phyloP scores from a whole-genome alignment of 768 basidiomycete species.

The Trametes elegans region DNA sequence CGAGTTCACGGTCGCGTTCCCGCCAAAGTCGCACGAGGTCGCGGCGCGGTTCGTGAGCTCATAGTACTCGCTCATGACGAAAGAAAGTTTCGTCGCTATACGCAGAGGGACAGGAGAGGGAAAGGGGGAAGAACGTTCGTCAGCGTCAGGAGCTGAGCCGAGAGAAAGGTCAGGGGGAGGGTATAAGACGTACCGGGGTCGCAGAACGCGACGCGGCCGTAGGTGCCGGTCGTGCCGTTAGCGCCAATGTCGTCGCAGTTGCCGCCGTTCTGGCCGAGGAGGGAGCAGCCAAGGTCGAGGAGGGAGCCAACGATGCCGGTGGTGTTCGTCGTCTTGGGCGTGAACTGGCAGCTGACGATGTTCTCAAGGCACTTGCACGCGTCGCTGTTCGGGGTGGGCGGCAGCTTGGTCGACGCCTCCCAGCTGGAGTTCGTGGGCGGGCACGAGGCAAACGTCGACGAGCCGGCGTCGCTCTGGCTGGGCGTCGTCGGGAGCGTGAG shows the following conservation, averaged over 20 bases:
- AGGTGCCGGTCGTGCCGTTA: slow-evolving; percentile 70
- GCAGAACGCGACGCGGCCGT: slow-evolving; percentile 75
- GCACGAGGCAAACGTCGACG: slow-evolving; percentile 54
- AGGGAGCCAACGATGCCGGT: slow-evolving; percentile 58
- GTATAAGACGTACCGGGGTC: slow-evolving; percentile 58
- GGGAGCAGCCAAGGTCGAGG: slow-evolving; percentile 63
- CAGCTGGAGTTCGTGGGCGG: slow-evolving; percentile 58
- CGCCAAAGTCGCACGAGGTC: slow-evolving; percentile 73
- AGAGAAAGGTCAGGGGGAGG: not conserved
- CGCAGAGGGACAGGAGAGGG: not conserved
- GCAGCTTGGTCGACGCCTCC: slow-evolving; percentile 66
- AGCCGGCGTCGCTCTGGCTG: slow-evolving; percentile 49
- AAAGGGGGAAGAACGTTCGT: not conserved
- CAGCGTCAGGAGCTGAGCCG: not conserved
- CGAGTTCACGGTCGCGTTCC: slow-evolving; percentile 78
- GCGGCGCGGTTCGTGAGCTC: slow-evolving; percentile 55
- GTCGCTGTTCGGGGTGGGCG: slow-evolving; percentile 78
- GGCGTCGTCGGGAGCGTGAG: slow-evolving; percentile 66
- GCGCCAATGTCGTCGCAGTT: slow-evolving; percentile 69
- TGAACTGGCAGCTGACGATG: slow-evolving; percentile 72
- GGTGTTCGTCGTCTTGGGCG: slow-evolving; percentile 58
- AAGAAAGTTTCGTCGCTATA: slow-evolving; percentile 76
- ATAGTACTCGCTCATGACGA: slow-evolving; percentile 78
- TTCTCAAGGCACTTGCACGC: slow-evolving; percentile 77
- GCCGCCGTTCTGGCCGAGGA: slow-evolving; percentile 59